phyloP scores from a whole-genome alignment of 2,329 filamentous ascomycete genomes.

The Fusarium sp. region DNA sequence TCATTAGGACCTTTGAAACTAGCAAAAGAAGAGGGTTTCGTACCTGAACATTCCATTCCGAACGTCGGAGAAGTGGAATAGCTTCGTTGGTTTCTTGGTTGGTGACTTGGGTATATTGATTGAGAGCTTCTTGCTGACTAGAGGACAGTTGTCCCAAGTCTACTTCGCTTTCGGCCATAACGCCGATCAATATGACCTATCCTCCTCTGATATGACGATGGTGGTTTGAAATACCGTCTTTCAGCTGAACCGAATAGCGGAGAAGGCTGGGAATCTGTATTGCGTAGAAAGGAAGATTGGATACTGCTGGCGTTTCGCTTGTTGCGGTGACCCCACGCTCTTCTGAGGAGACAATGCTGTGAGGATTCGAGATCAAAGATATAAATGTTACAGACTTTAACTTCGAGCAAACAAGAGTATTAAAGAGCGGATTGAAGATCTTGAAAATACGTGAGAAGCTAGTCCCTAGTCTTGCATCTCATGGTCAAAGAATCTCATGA shows the following conservation, averaged over 20 bases:
- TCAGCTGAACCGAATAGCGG: neutral
- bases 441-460: neutral
- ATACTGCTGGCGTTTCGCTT: slow-evolving; percentile 3
- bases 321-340: slow-evolving; percentile 26
- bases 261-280: neutral
- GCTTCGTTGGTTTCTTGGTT: slow-evolving; percentile 83
- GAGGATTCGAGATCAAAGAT: neutral
- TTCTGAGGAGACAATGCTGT: slow-evolving; percentile 9
- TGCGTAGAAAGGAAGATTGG: neutral
- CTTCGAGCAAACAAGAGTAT: neutral
- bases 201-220: neutral
- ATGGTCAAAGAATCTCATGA: neutral
- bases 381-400: neutral
- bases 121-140: slow-evolving; percentile 83
- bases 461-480: neutral
- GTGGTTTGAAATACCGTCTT: neutral
- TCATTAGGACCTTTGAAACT: neutral
- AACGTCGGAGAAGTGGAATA: slow-evolving; percentile 81
- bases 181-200: slow-evolving; percentile 7
- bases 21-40: neutral
- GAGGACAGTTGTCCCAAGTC: slow-evolving; percentile 78
- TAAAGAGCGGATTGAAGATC: neutral
- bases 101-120: slow-evolving; percentile 90
- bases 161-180: slow-evolving; percentile 50
- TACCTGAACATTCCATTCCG: slow-evolving; percentile 96